These are phyloP conservation scores for Moringa oleifera DNA, from an alignment of 345 rosid species.

Conservation along the genomic window DNA sequence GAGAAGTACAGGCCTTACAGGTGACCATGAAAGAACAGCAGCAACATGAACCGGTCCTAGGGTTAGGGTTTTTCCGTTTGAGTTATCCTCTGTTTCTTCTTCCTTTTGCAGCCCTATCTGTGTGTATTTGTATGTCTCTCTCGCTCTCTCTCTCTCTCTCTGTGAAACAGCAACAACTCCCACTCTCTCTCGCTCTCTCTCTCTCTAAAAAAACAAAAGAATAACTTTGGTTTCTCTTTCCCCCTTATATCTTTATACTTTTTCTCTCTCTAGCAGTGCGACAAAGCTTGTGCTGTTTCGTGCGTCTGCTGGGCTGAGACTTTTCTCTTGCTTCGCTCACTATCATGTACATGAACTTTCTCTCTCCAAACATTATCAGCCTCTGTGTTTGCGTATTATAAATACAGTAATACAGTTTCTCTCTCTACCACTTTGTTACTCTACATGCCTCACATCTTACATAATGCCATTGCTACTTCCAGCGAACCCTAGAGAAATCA, in stretches of 20 bases:
- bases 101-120: constrained; percentile 16
- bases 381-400: neutral
- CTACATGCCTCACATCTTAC: no score
- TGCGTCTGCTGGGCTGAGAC: constrained; percentile 1
- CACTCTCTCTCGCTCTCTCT: neutral
- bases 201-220: neutral
- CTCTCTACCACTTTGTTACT: no score
- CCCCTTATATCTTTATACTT: constrained; percentile 1
- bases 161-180: neutral
- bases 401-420: no score
- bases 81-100: neutral
- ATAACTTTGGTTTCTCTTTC: constrained; percentile 3
- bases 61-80: constrained; percentile 20
- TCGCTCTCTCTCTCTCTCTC: constrained; percentile 8
- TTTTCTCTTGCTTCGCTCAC: neutral
- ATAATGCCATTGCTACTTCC: no score
- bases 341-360: constrained; percentile 1
- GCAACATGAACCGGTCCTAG: constrained; percentile 15
- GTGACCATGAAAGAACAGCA: constrained; percentile 14
- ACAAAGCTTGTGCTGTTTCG: constrained; percentile 1
- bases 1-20: constrained; percentile 13
- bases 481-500: neutral
- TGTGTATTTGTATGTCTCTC: no score
- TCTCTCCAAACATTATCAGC: no score
- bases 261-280: neutral